These are phyloP conservation scores for Botryotinia calthae DNA, from an alignment of 2,329 filamentous ascomycete genomes.

Conservation along the genomic window DNA sequence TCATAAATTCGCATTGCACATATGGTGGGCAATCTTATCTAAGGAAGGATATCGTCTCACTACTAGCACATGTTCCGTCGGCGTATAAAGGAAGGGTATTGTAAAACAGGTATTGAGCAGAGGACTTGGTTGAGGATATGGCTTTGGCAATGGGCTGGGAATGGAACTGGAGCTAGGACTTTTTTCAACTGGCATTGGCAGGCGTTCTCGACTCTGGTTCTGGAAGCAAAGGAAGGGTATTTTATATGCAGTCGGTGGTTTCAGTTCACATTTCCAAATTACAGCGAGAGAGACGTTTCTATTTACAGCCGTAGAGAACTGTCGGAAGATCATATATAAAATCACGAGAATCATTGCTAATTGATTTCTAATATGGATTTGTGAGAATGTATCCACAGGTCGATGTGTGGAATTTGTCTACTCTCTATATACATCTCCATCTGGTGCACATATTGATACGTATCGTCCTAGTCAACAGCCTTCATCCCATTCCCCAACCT, in stretches of 20 bases:
- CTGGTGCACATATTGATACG: neutral
- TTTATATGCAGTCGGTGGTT: neutral
- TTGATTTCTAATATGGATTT: neutral
- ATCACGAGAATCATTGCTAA: neutral
- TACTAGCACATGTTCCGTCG: neutral
- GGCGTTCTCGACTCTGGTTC: constrained; percentile 7
- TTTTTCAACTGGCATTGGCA: neutral
- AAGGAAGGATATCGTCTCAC: neutral
- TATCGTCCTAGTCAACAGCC: neutral
- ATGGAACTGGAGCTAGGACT: constrained; percentile 8
- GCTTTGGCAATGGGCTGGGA: constrained; percentile 7
- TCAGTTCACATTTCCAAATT: neutral
- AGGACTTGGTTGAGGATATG: constrained; percentile 3
- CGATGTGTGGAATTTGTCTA: neutral
- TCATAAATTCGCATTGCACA: constrained; percentile 9
- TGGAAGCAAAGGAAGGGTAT: neutral
- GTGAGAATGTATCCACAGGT: neutral
- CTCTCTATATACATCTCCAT: neutral
- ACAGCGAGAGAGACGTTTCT: neutral
- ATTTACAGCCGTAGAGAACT: neutral
- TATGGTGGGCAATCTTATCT: neutral
- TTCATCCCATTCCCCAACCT: neutral
- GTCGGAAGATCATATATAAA: neutral
- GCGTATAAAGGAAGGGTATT: constrained; percentile 18
- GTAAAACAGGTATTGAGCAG: constrained; percentile 18